Percentiles rank a stretch among this genome's conserved stretches.
phyloP scores from a whole-genome alignment of 345 rosid genomes.

The Hibiscus trionum region DNA sequence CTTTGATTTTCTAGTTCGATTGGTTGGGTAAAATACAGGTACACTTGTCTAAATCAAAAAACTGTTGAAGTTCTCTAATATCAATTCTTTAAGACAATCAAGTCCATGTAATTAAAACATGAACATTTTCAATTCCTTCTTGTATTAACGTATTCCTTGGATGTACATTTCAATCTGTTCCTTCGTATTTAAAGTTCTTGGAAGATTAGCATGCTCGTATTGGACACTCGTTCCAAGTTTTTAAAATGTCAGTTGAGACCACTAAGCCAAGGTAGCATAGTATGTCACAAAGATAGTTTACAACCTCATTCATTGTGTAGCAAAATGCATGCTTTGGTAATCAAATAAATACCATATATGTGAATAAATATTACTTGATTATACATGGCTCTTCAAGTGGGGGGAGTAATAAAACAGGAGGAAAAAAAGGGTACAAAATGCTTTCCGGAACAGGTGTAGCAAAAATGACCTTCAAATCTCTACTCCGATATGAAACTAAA shows the following conservation, averaged over 20 bases:
- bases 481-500: neutral
- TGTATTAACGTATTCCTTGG: neutral
- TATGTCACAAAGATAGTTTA: neutral
- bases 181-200: no score
- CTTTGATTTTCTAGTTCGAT: no score
- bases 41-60: constrained; percentile 58
- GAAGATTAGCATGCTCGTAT: no score
- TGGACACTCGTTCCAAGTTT: no score
- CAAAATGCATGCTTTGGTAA: neutral
- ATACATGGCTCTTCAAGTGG: neutral
- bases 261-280: neutral
- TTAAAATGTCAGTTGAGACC: neutral
- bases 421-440: neutral
- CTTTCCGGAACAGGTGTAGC: neutral
- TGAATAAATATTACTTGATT: neutral
- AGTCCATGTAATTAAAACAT: neutral
- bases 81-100: neutral
- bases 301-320: neutral
- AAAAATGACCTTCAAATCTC: neutral
- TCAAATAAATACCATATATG: neutral
- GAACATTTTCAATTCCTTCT: no score
- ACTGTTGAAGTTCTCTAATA: constrained; percentile 32
- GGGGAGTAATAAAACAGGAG: neutral
- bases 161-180: neutral
- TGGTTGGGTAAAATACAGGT: constrained; percentile 21